Evolutionary conservation across 1,139 yeast species (phyloP).

Genomic region (Saccharomyces uvarum): DNA sequence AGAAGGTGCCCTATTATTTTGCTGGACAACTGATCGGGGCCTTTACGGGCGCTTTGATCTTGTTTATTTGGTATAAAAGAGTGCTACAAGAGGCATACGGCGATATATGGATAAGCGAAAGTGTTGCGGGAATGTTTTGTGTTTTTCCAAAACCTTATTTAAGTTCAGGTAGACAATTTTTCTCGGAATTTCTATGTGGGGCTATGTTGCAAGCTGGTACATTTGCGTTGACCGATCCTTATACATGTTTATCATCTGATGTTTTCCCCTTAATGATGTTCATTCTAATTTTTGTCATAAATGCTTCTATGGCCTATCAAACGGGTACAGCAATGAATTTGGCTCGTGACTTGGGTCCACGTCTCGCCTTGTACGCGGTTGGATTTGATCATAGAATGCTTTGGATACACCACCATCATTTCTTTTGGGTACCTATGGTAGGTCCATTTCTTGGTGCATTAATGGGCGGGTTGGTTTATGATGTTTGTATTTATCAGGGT

Average conservation of each 20-base stretch:
- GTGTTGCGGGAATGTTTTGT: conserved; percentile 37
- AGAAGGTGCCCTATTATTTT: conserved; percentile 36
- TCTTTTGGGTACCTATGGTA: conserved; percentile 46
- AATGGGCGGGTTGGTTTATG: conserved; percentile 41
- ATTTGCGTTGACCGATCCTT: conserved; percentile 43
- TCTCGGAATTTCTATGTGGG: conserved; percentile 40
- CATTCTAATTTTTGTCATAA: conserved; percentile 38
- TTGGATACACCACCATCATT: conserved; percentile 36
- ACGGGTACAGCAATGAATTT: conserved; percentile 47
- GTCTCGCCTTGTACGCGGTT: conserved; percentile 39
- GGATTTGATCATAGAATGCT: conserved; percentile 39
- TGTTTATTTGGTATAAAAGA: conserved; percentile 34
- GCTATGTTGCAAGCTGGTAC: conserved; percentile 39
- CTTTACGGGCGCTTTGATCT: conserved; percentile 35
- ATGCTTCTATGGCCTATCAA: conserved; percentile 41
- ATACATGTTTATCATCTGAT: conserved; percentile 39
- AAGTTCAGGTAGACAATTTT: conserved; percentile 39
- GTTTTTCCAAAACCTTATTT: conserved; percentile 40
- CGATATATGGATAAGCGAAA: conserved; percentile 21
- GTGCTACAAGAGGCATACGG: conserved; percentile 24
- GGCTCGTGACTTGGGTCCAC: conserved; percentile 48
- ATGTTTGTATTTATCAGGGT: conserved; percentile 42
- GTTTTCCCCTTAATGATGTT: conserved; percentile 41
- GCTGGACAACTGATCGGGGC: conserved; percentile 38
- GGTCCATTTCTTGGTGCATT: conserved; percentile 40